Conservation (phyloP, 306 rosid species). For the Sphenostylis stenocarpa region DNA sequence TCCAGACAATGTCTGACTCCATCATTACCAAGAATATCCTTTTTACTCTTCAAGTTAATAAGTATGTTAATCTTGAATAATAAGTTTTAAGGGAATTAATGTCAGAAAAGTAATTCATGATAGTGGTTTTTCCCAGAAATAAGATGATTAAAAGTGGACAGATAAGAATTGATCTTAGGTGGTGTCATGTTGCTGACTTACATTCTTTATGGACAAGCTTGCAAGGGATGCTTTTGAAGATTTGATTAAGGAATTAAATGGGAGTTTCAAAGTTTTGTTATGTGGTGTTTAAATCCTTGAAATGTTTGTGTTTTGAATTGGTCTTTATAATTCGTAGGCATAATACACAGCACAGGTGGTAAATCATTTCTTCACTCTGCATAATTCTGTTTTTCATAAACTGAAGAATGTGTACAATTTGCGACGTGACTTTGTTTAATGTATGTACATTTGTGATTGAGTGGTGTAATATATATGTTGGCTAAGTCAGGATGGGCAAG, state of each 20-base stretch:
- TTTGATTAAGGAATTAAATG: not conserved
- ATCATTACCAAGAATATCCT: constrained; percentile 86
- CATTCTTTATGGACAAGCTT: not conserved
- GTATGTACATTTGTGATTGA: not conserved
- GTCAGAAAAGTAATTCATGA: constrained; percentile 2
- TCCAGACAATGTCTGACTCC: constrained; percentile 82
- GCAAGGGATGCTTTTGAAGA: not conserved
- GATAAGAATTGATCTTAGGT: not conserved
- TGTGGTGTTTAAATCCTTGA: not conserved
- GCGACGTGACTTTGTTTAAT: not conserved
- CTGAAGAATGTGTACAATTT: not conserved
- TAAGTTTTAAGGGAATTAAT: not conserved
- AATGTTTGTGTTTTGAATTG: not conserved
- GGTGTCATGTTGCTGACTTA: not conserved
- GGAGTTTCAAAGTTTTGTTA: not conserved
- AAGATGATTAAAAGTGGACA: not conserved
- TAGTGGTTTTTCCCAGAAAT: not conserved
- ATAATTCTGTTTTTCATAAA: not conserved
- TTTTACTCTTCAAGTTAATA: constrained; percentile 25
- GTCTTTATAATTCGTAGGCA: not conserved
- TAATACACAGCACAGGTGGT: not conserved
- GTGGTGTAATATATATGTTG: constrained; percentile 7
- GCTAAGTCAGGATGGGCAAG: not conserved
- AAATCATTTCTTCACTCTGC: not conserved
- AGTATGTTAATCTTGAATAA: not conserved